Base-by-base conservation (phyloP, 495 filamentous ascomycete genomes). In the Hypoxylon cercidicola region DNA sequence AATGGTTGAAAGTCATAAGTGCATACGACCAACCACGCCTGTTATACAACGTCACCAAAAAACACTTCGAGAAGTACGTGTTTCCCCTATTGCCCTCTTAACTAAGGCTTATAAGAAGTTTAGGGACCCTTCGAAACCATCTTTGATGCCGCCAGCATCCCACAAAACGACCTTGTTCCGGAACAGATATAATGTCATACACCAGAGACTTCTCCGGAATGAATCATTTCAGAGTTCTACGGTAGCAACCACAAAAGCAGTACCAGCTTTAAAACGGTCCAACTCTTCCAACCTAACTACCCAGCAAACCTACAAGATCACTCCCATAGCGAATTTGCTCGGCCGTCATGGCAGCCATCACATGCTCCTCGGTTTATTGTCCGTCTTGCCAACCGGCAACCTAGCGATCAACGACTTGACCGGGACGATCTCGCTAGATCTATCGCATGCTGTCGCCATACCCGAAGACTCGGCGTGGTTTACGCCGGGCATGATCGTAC, bases 381-480 rank as follows among this genome's bases (percentile, higher is more conserved):
- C 88, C 2, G 80, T 92, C 34, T 86, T 93, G 1, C 93, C 96
- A 0, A 91, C 93, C 0, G 96, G 96, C 6, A 84, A 84, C 35
- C 77, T 98, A 1, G 88, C 92, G 9, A 87, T 99, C 25, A 88
- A 85, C 50, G 95, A 99, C 68, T 74, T 91, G 25, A 94, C 94
- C 1, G 95, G 94, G 21, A 92, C 90, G 49, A 96, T 98, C 64
- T 79, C 85, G 9, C 81, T 99, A 13, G 92, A 97, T 64, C 75
- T 97, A 15, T 86, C 87, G 15, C 90, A 95, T 68, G 92, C 93
- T 0, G 85, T 86, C 18, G 84, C 90, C 35, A 88, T 97, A 59
- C 93, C 93, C 0, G 87, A 91, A 61, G 88, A 96, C 64, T 93
- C 90, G 15, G 89, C 90, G 6, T 98, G 92, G 90, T 96, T 97